Conservation (phyloP, 495 filamentous ascomycete species). For the Aspergillus kassunensis region DNA sequence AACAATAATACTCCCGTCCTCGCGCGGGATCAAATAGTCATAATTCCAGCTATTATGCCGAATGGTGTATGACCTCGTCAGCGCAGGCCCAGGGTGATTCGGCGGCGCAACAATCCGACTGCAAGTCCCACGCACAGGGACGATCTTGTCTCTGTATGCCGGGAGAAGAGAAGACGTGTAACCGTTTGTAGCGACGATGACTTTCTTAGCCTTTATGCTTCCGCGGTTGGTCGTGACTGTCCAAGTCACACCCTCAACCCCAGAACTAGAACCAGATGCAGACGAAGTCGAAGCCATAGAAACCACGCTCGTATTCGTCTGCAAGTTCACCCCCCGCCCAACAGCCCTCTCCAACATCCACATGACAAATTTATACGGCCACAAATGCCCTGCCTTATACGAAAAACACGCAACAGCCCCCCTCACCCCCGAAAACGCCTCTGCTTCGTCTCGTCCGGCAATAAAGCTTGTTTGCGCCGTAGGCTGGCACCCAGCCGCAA, state of each 20-base stretch:
- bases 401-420: conserved; percentile 41
- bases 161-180: conserved; percentile 74
- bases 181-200: conserved; percentile 77
- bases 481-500: conserved; percentile 11
- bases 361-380: conserved; percentile 82
- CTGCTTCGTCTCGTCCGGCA: conserved; percentile 17
- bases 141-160: conserved; percentile 63
- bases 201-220: conserved; percentile 48
- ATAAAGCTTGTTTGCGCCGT: conserved; percentile 17
- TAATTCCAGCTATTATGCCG: conserved; percentile 20
- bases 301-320: conserved; percentile 70
- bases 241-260: conserved; percentile 16
- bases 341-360: conserved; percentile 60
- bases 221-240: conserved; percentile 62
- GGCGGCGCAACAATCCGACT: conserved; percentile 29
- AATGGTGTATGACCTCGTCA: background rate
- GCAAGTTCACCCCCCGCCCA: conserved; percentile 60
- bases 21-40: conserved; percentile 49
- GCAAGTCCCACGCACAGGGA: conserved; percentile 62
- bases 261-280: conserved; percentile 3
- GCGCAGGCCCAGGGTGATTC: background rate
- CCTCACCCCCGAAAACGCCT: conserved; percentile 43
- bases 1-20: conserved; percentile 50
- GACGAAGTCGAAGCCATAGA: conserved; percentile 32
- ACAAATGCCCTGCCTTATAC: conserved; percentile 47